Evolutionary conservation across 2,329 filamentous ascomycete genomes (phyloP), one percentile per base, ranked within the genome.

Genomic region (Colletotrichum endophyticum): DNA sequence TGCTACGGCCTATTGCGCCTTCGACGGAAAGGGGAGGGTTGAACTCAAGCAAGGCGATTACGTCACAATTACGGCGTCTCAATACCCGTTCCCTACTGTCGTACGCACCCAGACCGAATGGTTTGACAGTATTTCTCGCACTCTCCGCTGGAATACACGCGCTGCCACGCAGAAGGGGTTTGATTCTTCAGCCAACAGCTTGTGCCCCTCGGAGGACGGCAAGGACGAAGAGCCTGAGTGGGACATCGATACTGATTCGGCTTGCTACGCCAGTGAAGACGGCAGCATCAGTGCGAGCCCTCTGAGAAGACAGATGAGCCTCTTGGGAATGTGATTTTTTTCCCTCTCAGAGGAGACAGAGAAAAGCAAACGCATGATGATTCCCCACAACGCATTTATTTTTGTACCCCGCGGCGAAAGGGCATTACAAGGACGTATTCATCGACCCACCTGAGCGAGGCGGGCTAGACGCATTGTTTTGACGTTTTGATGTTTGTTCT

Each of bases 71-170:
- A 95, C 96, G 56, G 97, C 97, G 5, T 98, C 95, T 34, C 96
- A 98, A 83, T 99, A 98, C 82, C 97, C 97, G 1, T 99, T 99
- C 87, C 97, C 97, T 4, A 99, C 97, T 1, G 96, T 99, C 59
- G 95, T 98, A 74, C 94, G 95, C 78, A 95, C 94, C 78, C 94
- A 94, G 77, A 95, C 94, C 1, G 97, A 99, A 84, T 99, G 97
- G 97, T 98, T 99, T 83, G 95, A 98, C 84, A 98, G 95, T 81
- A 95, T 99, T 66, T 95, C 95, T 70, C 92, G 96, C 77, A 98
- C 96, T 5, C 89, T 99, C 75, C 91, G 96, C 78, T 99, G 97
- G 97, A 99, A 99, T 86, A 96, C 95, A 30, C 91, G 97, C 62
- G 96, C 96, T 6, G 96, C 96, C 7, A 94, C 94, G 71, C 97